phyloP scores from a whole-genome alignment of 2,329 filamentous ascomycete genomes.

The Endoconidiophora polonica region DNA sequence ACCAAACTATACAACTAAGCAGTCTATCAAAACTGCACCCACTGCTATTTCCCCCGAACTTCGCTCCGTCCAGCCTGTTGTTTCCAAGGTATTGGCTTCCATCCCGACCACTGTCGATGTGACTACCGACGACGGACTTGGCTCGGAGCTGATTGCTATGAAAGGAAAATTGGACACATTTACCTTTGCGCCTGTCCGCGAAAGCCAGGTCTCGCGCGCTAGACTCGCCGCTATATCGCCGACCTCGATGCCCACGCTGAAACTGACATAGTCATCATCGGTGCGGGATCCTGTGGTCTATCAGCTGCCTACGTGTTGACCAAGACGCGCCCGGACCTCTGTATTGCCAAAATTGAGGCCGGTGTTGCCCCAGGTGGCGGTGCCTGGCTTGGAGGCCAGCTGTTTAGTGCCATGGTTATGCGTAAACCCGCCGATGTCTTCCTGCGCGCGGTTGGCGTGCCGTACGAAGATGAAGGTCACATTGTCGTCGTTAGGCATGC shows the following conservation, averaged over 20 bases:
- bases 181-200: conserved; percentile 71
- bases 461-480: conserved; percentile 74
- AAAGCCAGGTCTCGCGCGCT: conserved; percentile 80
- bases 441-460: conserved; percentile 62
- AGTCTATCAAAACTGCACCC: conserved; percentile 49
- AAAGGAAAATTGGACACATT: conserved; percentile 68
- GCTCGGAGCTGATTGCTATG: conserved; percentile 34
- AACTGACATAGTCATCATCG: conserved; percentile 85
- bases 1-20: conserved; percentile 20
- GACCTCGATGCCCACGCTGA: conserved; percentile 83
- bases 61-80: conserved; percentile 31
- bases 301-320: conserved; percentile 72
- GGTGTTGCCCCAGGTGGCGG: conserved; percentile 76
- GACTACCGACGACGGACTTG: conserved; percentile 13
- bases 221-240: conserved; percentile 83
- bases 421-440: conserved; percentile 81
- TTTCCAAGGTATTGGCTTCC: conserved; percentile 22
- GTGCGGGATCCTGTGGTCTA: conserved; percentile 76
- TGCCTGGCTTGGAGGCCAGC: conserved; percentile 84
- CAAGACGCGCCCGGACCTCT: conserved; percentile 70
- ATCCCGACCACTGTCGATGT: conserved; percentile 20
- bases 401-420: conserved; percentile 92
- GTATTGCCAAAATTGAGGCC: conserved; percentile 82
- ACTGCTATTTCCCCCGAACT: conserved; percentile 46
- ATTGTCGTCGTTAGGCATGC: conserved; percentile 92